These are phyloP conservation scores for Trichomonascaceae sp. DNA, from an alignment of 1,139 yeast species.

Conservation along the genomic window DNA sequence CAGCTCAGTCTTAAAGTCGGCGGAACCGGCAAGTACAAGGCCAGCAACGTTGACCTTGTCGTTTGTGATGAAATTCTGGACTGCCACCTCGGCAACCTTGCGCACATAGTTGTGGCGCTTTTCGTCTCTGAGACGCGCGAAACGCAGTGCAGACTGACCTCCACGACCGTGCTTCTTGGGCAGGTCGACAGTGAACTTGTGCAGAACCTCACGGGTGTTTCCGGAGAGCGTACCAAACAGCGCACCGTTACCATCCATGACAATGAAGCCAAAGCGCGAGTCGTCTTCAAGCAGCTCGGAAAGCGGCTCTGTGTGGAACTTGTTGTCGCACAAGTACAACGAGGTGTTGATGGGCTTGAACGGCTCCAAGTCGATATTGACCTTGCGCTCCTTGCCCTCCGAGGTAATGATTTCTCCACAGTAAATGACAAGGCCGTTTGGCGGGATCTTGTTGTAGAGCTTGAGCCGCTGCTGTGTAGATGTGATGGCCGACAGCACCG, in stretches of 20 bases:
- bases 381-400: slow-evolving; percentile 93
- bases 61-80: slow-evolving; percentile 82
- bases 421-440: slow-evolving; percentile 86
- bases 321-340: slow-evolving; percentile 89
- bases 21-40: slow-evolving; percentile 93
- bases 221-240: slow-evolving; percentile 94
- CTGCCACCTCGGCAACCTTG: slow-evolving; percentile 97
- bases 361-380: slow-evolving; percentile 91
- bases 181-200: slow-evolving; percentile 91
- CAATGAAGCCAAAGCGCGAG: slow-evolving; percentile 91
- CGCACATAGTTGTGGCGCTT: slow-evolving; percentile 97
- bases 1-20: slow-evolving; percentile 93
- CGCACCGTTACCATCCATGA: slow-evolving; percentile 99
- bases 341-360: slow-evolving; percentile 97
- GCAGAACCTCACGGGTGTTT: slow-evolving; percentile 89
- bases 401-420: slow-evolving; percentile 97
- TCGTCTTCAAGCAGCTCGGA: slow-evolving; percentile 89
- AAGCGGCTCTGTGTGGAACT: slow-evolving; percentile 94
- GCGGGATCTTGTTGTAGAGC: slow-evolving; percentile 78
- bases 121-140: slow-evolving; percentile 96
- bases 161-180: slow-evolving; percentile 99
- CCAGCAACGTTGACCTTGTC: slow-evolving; percentile 94
- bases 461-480: slow-evolving; percentile 95
- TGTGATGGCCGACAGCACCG: slow-evolving; percentile 91
- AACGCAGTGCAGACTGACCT: slow-evolving; percentile 99